Percentiles rank a stretch among this genome's conserved stretches.
Conservation (phyloP, 2,329 filamentous ascomycete species). For the Lachnellula willkommii region DNA sequence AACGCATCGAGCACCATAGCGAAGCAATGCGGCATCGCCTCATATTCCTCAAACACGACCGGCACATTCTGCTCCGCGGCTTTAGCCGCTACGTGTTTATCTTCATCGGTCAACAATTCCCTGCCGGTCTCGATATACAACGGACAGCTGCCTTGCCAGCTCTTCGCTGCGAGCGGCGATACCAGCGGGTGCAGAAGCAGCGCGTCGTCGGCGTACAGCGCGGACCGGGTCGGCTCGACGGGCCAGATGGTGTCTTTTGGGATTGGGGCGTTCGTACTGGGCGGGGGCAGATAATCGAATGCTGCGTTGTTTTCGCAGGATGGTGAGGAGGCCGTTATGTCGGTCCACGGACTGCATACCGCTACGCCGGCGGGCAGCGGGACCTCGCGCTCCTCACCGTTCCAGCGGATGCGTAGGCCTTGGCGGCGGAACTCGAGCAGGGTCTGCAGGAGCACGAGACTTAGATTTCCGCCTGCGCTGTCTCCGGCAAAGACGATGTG, state of each 20-base stretch:
- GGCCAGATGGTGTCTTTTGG: constrained; percentile 53
- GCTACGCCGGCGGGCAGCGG: constrained; percentile 63
- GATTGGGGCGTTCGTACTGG: constrained; percentile 26
- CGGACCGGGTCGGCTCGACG: constrained; percentile 45
- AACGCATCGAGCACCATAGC: constrained; percentile 49
- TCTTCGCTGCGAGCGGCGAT: constrained; percentile 51
- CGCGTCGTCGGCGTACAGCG: constrained; percentile 50
- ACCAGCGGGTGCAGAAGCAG: constrained; percentile 62
- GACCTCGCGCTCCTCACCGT: constrained; percentile 51
- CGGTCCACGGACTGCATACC: constrained; percentile 64
- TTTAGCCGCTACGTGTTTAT: constrained; percentile 52
- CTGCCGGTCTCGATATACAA: constrained; percentile 64
- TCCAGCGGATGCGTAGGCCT: constrained; percentile 49
- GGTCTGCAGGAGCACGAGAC: constrained; percentile 61
- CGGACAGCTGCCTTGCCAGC: constrained; percentile 61
- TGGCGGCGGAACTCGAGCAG: constrained; percentile 56
- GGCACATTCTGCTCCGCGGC: constrained; percentile 52
- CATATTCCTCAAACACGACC: constrained; percentile 66
- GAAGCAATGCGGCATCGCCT: constrained; percentile 78
- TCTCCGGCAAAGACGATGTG: constrained; percentile 71
- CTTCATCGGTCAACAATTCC: constrained; percentile 68
- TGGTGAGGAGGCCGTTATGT: constrained; percentile 60
- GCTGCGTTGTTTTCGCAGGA: constrained; percentile 46
- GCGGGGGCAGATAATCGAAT: constrained; percentile 60
- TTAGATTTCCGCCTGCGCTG: constrained; percentile 66